phyloP scores from a whole-genome alignment of 2,329 filamentous ascomycete genomes.

The Neospermospora avenae region DNA sequence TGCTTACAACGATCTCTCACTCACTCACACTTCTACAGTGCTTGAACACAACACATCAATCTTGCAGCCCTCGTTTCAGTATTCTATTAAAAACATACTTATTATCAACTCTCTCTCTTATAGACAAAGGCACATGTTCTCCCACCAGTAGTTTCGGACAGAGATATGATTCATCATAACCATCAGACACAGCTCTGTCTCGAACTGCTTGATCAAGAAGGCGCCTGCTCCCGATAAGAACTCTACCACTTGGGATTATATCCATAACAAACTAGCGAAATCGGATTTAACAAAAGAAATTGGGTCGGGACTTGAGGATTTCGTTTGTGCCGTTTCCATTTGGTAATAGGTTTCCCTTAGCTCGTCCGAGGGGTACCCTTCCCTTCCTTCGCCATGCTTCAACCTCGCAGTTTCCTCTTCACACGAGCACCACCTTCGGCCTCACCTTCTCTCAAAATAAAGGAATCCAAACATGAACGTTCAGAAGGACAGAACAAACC shows the following conservation, averaged over 20 bases:
- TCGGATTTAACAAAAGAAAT: not conserved
- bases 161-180: constrained; percentile 6
- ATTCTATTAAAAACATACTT: not conserved
- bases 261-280: not conserved
- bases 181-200: constrained; percentile 11
- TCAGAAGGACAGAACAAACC: constrained; percentile 15
- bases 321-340: constrained; percentile 2
- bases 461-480: constrained; percentile 20
- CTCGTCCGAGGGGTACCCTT: not conserved
- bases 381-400: constrained; percentile 24
- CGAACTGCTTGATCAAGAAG: constrained; percentile 7
- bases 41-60: not conserved
- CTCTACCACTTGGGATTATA: not conserved
- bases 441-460: constrained; percentile 6
- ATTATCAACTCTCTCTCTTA: not conserved
- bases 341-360: constrained; percentile 7
- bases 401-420: constrained; percentile 30
- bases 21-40: not conserved
- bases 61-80: not conserved
- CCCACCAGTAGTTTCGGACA: not conserved
- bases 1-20: not conserved
- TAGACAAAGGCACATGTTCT: not conserved
- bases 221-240: constrained; percentile 6
- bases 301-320: not conserved
- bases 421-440: constrained; percentile 15